Evolutionary conservation across 768 basidiomycete species (phyloP).

Genomic region (Scleroderma bovista): DNA sequence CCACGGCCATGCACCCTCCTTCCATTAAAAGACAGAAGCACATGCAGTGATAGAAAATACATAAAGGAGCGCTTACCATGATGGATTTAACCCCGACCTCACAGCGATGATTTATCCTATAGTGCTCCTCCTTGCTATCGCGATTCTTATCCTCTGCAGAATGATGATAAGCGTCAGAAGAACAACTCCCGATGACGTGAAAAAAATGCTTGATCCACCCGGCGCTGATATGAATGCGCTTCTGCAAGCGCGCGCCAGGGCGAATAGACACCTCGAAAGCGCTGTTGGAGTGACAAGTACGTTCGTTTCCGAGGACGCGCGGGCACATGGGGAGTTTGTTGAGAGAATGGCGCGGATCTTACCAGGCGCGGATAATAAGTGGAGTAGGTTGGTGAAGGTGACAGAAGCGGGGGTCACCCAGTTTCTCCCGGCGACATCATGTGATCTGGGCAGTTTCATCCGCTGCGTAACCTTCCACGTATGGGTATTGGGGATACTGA

Average conservation of each 20-base stretch:
- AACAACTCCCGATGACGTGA: neutral
- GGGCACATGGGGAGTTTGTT: conserved; percentile 27
- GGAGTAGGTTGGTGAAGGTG: neutral
- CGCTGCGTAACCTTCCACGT: conserved; percentile 40
- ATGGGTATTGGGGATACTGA: conserved; percentile 39
- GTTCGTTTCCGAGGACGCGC: conserved; percentile 36
- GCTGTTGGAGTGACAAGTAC: conserved; percentile 33
- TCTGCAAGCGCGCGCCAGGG: neutral
- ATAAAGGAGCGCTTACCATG: neutral
- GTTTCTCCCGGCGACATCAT: neutral
- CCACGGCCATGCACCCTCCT: neutral
- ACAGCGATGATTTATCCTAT: neutral
- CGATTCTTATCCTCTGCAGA: neutral
- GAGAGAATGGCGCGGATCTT: neutral
- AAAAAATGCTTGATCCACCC: neutral
- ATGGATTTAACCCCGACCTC: neutral
- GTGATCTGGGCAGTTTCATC: conserved; percentile 35
- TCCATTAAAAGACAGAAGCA: too few relatives aligned
- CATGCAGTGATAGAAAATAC: neutral
- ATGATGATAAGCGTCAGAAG: neutral
- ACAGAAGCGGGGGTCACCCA: neutral
- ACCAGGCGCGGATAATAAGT: neutral
- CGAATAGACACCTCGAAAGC: neutral
- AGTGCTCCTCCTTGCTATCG: neutral
- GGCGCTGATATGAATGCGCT: neutral